These are phyloP conservation scores for Bryoglossum gracile DNA, from an alignment of 495 filamentous ascomycete species.

Conservation along the genomic window DNA sequence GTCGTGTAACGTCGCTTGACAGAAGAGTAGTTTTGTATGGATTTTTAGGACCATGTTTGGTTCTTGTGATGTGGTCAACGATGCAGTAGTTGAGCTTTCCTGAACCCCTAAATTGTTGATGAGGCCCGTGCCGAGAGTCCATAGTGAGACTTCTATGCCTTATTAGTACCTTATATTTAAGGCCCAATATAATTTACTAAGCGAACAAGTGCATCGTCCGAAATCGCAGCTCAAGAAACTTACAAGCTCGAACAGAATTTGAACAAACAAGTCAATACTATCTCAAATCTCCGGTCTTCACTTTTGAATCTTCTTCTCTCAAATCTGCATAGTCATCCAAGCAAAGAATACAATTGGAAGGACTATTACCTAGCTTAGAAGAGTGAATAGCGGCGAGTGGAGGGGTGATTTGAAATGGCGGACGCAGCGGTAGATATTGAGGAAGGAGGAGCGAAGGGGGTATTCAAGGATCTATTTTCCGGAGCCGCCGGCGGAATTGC, in stretches of 20 bases:
- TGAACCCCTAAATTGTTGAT: no score
- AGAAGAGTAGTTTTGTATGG: no score
- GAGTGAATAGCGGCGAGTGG: not conserved
- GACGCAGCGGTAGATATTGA: conserved; percentile 23
- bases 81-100: no score
- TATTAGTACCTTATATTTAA: not conserved
- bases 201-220: not conserved
- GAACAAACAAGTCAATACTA: not conserved
- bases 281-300: not conserved
- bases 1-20: no score
- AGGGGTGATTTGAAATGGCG: conserved; percentile 21
- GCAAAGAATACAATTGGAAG: not conserved
- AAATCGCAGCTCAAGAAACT: not conserved
- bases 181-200: not conserved
- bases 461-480: conserved; percentile 87
- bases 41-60: no score
- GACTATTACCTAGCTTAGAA: not conserved
- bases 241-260: not conserved
- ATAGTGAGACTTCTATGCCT: no score
- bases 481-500: conserved; percentile 89
- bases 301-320: not conserved
- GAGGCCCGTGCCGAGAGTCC: no score
- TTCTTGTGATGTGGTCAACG: no score
- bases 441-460: conserved; percentile 30
- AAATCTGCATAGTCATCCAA: no score